Conservation (phyloP, 495 filamentous ascomycete genomes). For the Xylaria scruposa region DNA sequence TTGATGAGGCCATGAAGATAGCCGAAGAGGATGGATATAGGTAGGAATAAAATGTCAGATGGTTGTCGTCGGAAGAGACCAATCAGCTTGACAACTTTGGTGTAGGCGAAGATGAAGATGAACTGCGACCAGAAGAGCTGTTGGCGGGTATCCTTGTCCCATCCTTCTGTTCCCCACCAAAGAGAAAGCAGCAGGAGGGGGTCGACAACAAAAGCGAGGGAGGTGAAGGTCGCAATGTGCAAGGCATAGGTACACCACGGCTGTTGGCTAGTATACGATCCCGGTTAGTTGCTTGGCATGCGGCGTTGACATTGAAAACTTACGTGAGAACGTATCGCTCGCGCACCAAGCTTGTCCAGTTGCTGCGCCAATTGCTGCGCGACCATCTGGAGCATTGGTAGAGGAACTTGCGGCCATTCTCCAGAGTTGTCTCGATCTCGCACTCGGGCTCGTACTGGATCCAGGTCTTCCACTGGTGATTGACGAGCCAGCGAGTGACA, state of each 20-base stretch:
- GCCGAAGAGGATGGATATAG: conserved; percentile 61
- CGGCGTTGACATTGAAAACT: conserved; percentile 31
- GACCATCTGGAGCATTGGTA: conserved; percentile 67
- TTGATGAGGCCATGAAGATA: conserved; percentile 70
- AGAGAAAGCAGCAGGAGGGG: conserved; percentile 49
- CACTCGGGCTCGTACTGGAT: conserved; percentile 66
- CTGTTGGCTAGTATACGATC: conserved; percentile 48
- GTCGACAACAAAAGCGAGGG: conserved; percentile 65
- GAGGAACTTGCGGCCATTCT: conserved; percentile 61
- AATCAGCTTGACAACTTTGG: conserved; percentile 68
- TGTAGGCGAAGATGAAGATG: conserved; percentile 53
- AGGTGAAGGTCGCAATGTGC: conserved; percentile 64
- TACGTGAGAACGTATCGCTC: conserved; percentile 60
- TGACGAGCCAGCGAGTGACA: conserved; percentile 67
- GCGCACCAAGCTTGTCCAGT: conserved; percentile 60
- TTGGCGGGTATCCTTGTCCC: conserved; percentile 48
- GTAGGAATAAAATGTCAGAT: conserved; percentile 61
- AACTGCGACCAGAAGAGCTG: conserved; percentile 58
- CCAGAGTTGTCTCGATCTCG: conserved; percentile 66
- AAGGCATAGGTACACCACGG: conserved; percentile 70
- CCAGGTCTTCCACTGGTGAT: conserved; percentile 62
- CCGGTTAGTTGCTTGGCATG: conserved; percentile 8
- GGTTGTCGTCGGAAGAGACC: conserved; percentile 65
- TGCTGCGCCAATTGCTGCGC: conserved; percentile 71
- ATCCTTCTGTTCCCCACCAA: conserved; percentile 55